These are phyloP conservation scores for Sugiyamaella paludigena DNA, from an alignment of 1,139 yeast genomes.

Conservation along the genomic window DNA sequence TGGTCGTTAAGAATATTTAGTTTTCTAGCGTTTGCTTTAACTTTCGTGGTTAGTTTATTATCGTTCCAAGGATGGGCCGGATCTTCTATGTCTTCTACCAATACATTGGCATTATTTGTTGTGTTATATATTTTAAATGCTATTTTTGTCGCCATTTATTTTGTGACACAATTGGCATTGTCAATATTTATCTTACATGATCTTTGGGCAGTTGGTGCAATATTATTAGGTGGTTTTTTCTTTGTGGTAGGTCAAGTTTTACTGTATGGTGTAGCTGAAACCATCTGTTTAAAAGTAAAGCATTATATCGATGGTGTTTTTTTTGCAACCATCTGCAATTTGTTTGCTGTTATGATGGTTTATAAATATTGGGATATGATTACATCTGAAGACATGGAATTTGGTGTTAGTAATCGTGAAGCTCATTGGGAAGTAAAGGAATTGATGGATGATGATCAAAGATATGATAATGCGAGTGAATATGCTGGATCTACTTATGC, in stretches of 20 bases:
- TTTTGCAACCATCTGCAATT: slow-evolving; percentile 75
- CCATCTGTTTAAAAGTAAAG: slow-evolving; percentile 65
- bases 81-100: slow-evolving; percentile 38
- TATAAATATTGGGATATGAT: slow-evolving; percentile 96
- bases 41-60: slow-evolving; percentile 64
- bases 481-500: slow-evolving; percentile 35
- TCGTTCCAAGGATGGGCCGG: slow-evolving; percentile 71
- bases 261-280: slow-evolving; percentile 61
- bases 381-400: slow-evolving; percentile 93
- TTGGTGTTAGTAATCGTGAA: slow-evolving; percentile 62
- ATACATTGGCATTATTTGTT: slow-evolving; percentile 65
- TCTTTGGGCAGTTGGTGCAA: slow-evolving; percentile 87
- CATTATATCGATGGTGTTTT: slow-evolving; percentile 91
- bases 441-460: slow-evolving; percentile 43
- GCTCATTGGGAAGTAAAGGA: slow-evolving; percentile 50
- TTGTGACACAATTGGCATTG: slow-evolving; percentile 66
- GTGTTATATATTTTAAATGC: slow-evolving; percentile 72
- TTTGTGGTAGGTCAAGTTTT: slow-evolving; percentile 79
- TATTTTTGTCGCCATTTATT: slow-evolving; percentile 57
- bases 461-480: slow-evolving; percentile 41
- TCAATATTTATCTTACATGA: slow-evolving; percentile 67
- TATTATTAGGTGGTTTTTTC: slow-evolving; percentile 64
- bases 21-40: slow-evolving; percentile 53
- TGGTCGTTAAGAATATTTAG: slow-evolving; percentile 52
- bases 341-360: slow-evolving; percentile 88